Evolutionary conservation across 148 eudicot species (phyloP).

Genomic region (Oxyria digyna): DNA sequence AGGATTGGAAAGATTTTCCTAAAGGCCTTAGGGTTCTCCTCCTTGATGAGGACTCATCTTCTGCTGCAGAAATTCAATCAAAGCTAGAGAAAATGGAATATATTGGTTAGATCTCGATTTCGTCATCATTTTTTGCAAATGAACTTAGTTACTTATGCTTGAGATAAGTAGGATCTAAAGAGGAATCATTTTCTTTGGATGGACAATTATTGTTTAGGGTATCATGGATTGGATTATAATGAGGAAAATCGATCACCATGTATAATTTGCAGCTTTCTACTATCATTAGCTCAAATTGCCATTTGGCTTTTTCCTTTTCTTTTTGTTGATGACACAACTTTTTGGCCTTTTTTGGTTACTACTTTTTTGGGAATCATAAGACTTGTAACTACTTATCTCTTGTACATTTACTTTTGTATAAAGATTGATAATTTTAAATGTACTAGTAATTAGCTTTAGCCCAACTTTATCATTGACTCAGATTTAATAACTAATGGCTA

Average conservation of each 20-base stretch:
- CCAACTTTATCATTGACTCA: neutral
- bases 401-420: neutral
- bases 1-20: conserved; percentile 77
- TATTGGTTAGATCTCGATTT: conserved; percentile 31
- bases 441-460: neutral
- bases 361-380: neutral
- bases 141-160: neutral
- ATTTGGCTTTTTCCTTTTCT: neutral
- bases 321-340: neutral
- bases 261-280: conserved; percentile 2
- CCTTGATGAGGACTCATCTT: conserved; percentile 45
- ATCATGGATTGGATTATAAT: neutral
- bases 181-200: neutral
- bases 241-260: neutral
- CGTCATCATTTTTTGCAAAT: neutral
- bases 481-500: neutral
- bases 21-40: conserved; percentile 81
- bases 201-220: neutral
- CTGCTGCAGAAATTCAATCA: conserved; percentile 45
- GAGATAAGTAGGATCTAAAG: neutral
- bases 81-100: conserved; percentile 74
- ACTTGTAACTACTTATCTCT: neutral
- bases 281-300: neutral
- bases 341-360: neutral
- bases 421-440: neutral